A percentile compares a stretch with the other conserved stretches of the same genome.
These are phyloP conservation scores for Passiflora organensis DNA, from an alignment of 345 rosid genomes.

Conservation along the genomic window DNA sequence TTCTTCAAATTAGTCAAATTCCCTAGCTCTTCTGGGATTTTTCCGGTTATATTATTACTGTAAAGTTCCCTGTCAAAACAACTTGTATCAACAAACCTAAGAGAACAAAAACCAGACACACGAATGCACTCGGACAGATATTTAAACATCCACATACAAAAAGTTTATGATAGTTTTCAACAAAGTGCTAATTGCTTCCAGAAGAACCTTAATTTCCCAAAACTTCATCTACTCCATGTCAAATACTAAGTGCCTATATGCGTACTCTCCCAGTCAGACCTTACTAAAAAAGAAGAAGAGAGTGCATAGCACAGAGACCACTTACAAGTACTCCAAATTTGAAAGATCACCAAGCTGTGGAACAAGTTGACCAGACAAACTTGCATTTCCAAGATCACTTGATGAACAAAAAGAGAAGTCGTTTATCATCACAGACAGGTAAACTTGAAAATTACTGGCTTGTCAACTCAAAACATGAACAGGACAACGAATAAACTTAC, in stretches of 20 bases:
- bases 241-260: too few relatives aligned
- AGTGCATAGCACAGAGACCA: conserved; percentile 1
- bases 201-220: background rate
- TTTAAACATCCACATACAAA: background rate
- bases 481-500: conserved; percentile 44
- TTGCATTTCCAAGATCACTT: conserved; percentile 64
- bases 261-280: too few relatives aligned
- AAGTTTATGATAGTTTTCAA: background rate
- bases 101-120: background rate
- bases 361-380: conserved; percentile 58
- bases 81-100: conserved; percentile 6
- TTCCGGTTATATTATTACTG: conserved; percentile 62
- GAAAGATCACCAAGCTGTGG: conserved; percentile 56
- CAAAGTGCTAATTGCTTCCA: background rate
- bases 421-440: background rate
- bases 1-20: conserved; percentile 73
- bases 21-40: conserved; percentile 74
- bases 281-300: background rate
- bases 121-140: background rate
- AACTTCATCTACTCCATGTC: background rate
- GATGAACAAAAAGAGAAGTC: background rate
- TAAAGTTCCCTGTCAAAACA: conserved; percentile 69
- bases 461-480: background rate
- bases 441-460: background rate
- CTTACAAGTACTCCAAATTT: conserved; percentile 81